These are phyloP conservation scores for Centaurea solstitialis DNA, from an alignment of 129 eudicot genomes.

Conservation along the genomic window DNA sequence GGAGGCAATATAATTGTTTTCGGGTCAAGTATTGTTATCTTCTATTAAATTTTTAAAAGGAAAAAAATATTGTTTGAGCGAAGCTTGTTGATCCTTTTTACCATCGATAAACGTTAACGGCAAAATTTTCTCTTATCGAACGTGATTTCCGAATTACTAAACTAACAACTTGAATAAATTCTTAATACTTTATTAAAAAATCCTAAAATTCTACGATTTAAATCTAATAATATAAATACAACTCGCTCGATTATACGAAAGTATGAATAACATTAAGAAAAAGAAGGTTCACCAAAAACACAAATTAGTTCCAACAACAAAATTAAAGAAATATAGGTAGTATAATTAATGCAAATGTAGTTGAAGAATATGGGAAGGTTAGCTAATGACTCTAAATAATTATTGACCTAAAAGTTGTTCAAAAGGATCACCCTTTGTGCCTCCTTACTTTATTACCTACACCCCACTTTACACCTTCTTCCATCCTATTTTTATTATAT, in stretches of 20 bases:
- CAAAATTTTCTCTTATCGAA: neutral
- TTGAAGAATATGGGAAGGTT: conserved; percentile 42
- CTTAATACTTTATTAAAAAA: neutral
- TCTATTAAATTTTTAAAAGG: no score
- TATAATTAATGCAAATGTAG: conserved; percentile 34
- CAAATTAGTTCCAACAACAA: conserved; percentile 54
- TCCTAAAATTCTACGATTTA: neutral
- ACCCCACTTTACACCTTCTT: conserved; percentile 84
- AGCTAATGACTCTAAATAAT: conserved; percentile 49
- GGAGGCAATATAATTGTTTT: no score
- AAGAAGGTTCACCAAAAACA: conserved; percentile 33
- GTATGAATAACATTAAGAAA: neutral
- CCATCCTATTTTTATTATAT: conserved; percentile 35
- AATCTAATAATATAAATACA: neutral
- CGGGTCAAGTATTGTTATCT: neutral
- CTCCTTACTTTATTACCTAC: conserved; percentile 42
- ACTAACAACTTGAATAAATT: neutral
- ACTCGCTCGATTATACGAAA: neutral
- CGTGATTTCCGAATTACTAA: neutral
- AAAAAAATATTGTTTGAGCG: neutral
- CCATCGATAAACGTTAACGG: neutral
- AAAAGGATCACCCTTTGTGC: conserved; percentile 47
- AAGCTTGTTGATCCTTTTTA: neutral
- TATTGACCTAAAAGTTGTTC: conserved; percentile 54
- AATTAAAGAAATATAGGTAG: conserved; percentile 26